phyloP scores from a whole-genome alignment of 306 rosid genomes.

The Ceratonia siliqua region DNA sequence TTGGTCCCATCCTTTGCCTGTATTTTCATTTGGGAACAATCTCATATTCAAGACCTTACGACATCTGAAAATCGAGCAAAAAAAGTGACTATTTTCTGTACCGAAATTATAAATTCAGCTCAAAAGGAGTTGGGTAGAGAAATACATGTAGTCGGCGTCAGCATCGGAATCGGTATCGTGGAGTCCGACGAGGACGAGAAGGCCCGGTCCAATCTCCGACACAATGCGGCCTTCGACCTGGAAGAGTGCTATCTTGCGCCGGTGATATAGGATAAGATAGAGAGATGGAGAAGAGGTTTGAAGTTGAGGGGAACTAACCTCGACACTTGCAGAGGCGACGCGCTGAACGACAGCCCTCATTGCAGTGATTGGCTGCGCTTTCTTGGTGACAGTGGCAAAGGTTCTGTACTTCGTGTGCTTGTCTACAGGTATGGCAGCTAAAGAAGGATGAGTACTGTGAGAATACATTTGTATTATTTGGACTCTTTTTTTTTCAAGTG shows the following conservation, averaged over 20 bases:
- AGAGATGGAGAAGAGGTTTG: neutral
- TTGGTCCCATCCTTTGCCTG: conserved; percentile 85
- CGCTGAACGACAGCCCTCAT: conserved; percentile 94
- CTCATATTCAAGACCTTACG: conserved; percentile 94
- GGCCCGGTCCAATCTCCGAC: conserved; percentile 91
- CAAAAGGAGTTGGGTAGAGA: neutral
- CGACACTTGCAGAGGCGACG: conserved; percentile 85
- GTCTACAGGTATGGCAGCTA: neutral
- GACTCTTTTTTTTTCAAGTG: neutral
- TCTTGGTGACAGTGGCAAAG: neutral
- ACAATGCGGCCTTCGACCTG: conserved; percentile 79
- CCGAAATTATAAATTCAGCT: neutral
- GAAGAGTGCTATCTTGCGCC: conserved; percentile 16
- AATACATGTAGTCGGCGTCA: conserved; percentile 85
- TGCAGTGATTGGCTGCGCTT: conserved; percentile 45
- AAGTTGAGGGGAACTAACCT: conserved; percentile 39
- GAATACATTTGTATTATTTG: conserved; percentile 21
- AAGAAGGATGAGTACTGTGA: neutral
- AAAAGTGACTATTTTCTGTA: neutral
- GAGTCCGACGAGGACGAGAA: conserved; percentile 82
- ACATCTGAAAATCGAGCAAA: conserved; percentile 50
- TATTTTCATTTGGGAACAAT: conserved; percentile 69
- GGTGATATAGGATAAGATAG: conserved; percentile 5
- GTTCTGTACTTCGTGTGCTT: conserved; percentile 13
- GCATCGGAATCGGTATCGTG: conserved; percentile 77